Conservation (phyloP, 2,329 filamentous ascomycete genomes). For the Esteya vermicola region DNA sequence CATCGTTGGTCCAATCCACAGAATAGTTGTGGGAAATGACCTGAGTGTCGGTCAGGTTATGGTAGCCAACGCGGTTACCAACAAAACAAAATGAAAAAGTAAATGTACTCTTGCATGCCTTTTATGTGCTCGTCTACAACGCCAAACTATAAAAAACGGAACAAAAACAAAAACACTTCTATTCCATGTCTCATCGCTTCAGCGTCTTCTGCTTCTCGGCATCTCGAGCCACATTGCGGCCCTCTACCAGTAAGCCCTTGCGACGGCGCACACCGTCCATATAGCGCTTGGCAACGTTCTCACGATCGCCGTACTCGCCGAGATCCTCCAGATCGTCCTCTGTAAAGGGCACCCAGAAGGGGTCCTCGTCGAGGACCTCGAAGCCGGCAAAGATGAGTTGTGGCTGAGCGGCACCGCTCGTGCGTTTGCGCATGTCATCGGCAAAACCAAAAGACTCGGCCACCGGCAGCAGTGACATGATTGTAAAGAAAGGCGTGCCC, state of each 20-base stretch:
- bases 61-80: too few species aligned
- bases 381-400: slow-evolving; percentile 91
- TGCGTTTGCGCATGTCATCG: slow-evolving; percentile 92
- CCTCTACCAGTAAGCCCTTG: slow-evolving; percentile 79
- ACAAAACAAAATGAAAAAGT: too few species aligned
- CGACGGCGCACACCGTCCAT: slow-evolving; percentile 76
- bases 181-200: slow-evolving; percentile 48
- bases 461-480: slow-evolving; percentile 74
- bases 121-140: too few species aligned
- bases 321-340: slow-evolving; percentile 95
- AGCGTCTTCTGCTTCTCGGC: slow-evolving; percentile 80
- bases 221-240: slow-evolving; percentile 62
- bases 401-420: slow-evolving; percentile 77
- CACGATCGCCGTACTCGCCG: slow-evolving; percentile 80
- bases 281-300: slow-evolving; percentile 93
- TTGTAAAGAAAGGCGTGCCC: slow-evolving; percentile 92
- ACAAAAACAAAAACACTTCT: slow-evolving; percentile 2
- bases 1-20: too few species aligned
- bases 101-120: too few species aligned
- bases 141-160: too few species aligned
- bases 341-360: slow-evolving; percentile 93
- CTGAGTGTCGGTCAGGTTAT: too few species aligned
- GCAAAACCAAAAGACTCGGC: slow-evolving; percentile 92
- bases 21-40: too few species aligned
- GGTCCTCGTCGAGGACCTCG: slow-evolving; percentile 86